Evolutionary conservation across 306 rosid genomes (phyloP).

Genomic region (Vicia sativa): DNA sequence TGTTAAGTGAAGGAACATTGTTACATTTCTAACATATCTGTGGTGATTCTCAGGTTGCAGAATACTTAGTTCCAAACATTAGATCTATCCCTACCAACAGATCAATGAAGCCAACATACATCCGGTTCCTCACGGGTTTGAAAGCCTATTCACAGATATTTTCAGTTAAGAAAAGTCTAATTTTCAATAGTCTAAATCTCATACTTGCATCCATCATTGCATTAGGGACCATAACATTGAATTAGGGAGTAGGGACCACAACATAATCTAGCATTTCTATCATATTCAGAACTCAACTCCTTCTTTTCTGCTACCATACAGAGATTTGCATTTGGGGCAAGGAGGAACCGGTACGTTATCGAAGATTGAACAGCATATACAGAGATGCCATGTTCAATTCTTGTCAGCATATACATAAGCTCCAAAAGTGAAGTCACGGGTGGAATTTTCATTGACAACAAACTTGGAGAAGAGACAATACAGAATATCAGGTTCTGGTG

Average conservation of each 20-base stretch:
- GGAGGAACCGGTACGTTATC: slow-evolving; percentile 76
- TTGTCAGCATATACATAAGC: not conserved
- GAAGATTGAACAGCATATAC: slow-evolving; percentile 63
- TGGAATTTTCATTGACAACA: not conserved
- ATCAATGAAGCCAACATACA: slow-evolving; percentile 79
- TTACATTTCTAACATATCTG: slow-evolving; percentile 5
- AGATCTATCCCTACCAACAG: slow-evolving; percentile 69
- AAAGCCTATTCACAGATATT: slow-evolving; percentile 94
- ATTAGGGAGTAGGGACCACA: slow-evolving; percentile 4
- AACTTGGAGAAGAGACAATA: not conserved
- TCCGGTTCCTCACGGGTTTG: slow-evolving; percentile 86
- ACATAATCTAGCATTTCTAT: slow-evolving; percentile 6
- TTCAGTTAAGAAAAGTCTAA: slow-evolving; percentile 65
- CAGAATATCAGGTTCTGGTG: not conserved
- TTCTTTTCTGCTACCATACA: slow-evolving; percentile 43
- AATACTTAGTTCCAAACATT: slow-evolving; percentile 80
- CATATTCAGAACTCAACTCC: slow-evolving; percentile 24
- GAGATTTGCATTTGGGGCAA: slow-evolving; percentile 95
- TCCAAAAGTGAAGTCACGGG: slow-evolving; percentile 29
- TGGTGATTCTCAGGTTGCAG: slow-evolving; percentile 70
- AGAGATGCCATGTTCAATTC: slow-evolving; percentile 20
- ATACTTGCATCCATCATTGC: slow-evolving; percentile 18
- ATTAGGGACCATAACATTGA: not conserved
- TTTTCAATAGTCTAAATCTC: slow-evolving; percentile 3
- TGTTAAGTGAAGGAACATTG: not conserved